These are phyloP conservation scores for Plasmodium billcollinsi DNA, from an alignment of 169 alveolate genomes.

Conservation along the genomic window DNA sequence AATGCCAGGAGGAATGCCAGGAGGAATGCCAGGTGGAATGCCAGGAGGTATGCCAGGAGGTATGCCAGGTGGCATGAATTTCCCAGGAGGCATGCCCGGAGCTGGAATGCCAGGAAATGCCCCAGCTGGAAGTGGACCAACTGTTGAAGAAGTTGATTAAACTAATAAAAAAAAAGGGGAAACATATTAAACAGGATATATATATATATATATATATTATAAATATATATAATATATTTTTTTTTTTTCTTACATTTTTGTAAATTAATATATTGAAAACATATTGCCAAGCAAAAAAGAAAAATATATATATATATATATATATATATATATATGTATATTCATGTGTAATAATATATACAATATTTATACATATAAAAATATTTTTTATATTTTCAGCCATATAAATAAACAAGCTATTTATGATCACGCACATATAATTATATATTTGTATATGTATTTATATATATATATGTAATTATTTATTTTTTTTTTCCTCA, in stretches of 20 bases:
- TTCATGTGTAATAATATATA: too few species aligned
- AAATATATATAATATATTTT: slow-evolving; percentile 1
- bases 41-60: slow-evolving; percentile 96
- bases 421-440: too few species aligned
- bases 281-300: neutral
- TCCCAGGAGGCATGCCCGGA: slow-evolving; percentile 92
- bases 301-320: neutral
- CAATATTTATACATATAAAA: too few species aligned
- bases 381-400: too few species aligned
- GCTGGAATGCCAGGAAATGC: slow-evolving; percentile 84
- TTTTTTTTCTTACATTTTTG: slow-evolving; percentile 10
- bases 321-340: neutral
- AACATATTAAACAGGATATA: neutral
- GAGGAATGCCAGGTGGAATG: slow-evolving; percentile 91
- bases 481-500: too few species aligned
- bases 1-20: slow-evolving; percentile 92
- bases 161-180: slow-evolving; percentile 2
- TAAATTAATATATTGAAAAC: neutral
- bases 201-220: slow-evolving; percentile 5
- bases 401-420: too few species aligned
- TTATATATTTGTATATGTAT: too few species aligned
- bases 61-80: slow-evolving; percentile 91
- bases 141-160: slow-evolving; percentile 95
- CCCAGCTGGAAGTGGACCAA: slow-evolving; percentile 90
- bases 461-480: too few species aligned